Base-by-base conservation (phyloP, 192 early-diverging fungal genomes). In the Mortierella antarctica region DNA sequence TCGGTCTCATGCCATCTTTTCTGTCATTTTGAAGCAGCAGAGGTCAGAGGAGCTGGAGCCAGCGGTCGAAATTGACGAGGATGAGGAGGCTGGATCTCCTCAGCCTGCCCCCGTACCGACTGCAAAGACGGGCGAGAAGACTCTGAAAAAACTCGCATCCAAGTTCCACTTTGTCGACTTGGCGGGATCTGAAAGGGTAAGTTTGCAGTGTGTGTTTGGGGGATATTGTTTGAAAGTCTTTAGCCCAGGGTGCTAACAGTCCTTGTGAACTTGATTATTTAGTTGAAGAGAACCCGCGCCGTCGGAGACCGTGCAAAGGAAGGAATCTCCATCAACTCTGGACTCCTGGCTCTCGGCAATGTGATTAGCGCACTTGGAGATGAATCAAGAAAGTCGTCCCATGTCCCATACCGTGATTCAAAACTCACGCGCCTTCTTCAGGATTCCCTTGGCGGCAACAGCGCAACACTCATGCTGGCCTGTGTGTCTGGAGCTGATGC, bases 111-210 rank as follows among this genome's bases (percentile, higher is more conserved):
- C 54, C 8, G 69, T 53, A 17, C 57, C 54, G 31, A 45, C 65
- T 49, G 50, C 67, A 1, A 73, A 62, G 55, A 63, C 75, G 47
- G 40, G 23, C 45, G 50, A 63, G 5, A 62, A 58, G 47, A 47
- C 85, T 5, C 48, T 83, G 47, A 67, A 82, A 46, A 84, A 84
- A 55, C 81, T 95, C 17, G 71, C 83, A 5, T 96, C 95, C 40
- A 99, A 98, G 86, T 97, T 99, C 68, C 93, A 97, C 74, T 99
- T 98, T 89, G 97, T 99, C 23, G 98, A 99, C 88, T 87, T 99
- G 73, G 98, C 98, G 20, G 98, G 98, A 17, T 96, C 95, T 7
- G 97, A 99, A 85, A 83, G 94, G 55, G 85, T 87, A 85, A 49
- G 74, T 20, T 65, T 52, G 5, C 11, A 8, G 8, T 51, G 40